These are phyloP conservation scores for Phialemonium atrogriseum DNA, from an alignment of 2,329 filamentous ascomycete genomes.

Conservation along the genomic window DNA sequence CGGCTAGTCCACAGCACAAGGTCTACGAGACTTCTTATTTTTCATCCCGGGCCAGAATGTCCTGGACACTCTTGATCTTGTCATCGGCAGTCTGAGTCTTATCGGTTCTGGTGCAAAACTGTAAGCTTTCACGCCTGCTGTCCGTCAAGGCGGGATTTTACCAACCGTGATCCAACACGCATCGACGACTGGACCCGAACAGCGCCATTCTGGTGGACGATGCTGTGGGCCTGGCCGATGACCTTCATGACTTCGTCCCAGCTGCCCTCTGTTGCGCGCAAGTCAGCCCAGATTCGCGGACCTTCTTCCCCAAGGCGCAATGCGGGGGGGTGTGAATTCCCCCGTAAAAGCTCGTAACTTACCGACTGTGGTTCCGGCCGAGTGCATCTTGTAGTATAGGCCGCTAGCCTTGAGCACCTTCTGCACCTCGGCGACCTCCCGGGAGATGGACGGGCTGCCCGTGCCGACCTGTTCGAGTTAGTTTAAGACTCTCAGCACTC, in stretches of 20 bases:
- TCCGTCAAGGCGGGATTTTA: constrained; percentile 10
- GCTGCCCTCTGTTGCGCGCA: constrained; percentile 62
- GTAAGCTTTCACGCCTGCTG: not conserved
- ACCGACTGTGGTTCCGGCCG: constrained; percentile 89
- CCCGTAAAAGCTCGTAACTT: constrained; percentile 23
- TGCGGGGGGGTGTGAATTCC: not conserved
- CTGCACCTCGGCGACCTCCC: constrained; percentile 84
- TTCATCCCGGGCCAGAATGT: constrained; percentile 30
- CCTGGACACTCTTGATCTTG: constrained; percentile 60
- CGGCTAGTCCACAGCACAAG: too few relatives aligned
- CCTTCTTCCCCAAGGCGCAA: too few relatives aligned
- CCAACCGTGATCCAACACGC: constrained; percentile 68
- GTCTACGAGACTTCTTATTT: constrained; percentile 4
- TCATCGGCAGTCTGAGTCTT: constrained; percentile 76
- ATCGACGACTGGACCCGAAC: constrained; percentile 84
- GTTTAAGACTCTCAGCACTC: not conserved
- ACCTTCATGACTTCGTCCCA: constrained; percentile 84
- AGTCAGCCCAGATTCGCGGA: too few relatives aligned
- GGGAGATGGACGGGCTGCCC: constrained; percentile 63
- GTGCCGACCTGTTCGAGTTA: constrained; percentile 74
- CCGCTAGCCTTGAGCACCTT: constrained; percentile 73
- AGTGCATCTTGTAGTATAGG: constrained; percentile 82
- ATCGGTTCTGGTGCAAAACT: constrained; percentile 45
- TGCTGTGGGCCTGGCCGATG: constrained; percentile 76
- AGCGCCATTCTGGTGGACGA: constrained; percentile 70